phyloP scores from a whole-genome alignment of 2,329 filamentous ascomycete species.

The Botrytis byssoidea region DNA sequence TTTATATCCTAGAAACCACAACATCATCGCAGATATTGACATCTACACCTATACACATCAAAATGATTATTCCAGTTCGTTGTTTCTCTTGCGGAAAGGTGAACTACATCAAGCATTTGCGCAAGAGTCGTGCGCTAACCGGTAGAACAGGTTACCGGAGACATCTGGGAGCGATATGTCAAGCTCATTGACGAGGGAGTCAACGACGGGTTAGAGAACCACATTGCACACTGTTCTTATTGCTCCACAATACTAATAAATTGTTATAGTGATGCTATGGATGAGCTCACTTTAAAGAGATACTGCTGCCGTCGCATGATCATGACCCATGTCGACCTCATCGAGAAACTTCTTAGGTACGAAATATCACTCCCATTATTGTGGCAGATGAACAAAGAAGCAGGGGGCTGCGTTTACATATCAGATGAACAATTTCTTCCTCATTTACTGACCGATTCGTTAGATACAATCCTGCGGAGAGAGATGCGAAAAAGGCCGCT shows the following conservation, averaged over 20 bases:
- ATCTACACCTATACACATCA: slow-evolving; percentile 39
- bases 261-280: slow-evolving; percentile 80
- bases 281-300: slow-evolving; percentile 85
- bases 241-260: slow-evolving; percentile 22
- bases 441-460: slow-evolving; percentile 24
- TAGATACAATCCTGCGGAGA: slow-evolving; percentile 50
- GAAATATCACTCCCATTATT: slow-evolving; percentile 19
- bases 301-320: slow-evolving; percentile 99
- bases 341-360: slow-evolving; percentile 96
- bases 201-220: slow-evolving; percentile 64
- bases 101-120: slow-evolving; percentile 33
- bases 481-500: slow-evolving; percentile 45
- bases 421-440: slow-evolving; percentile 19
- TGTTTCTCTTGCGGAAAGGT: slow-evolving; percentile 99
- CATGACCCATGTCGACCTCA: slow-evolving; percentile 98
- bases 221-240: not conserved
- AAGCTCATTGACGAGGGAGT: slow-evolving; percentile 78
- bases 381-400: not conserved
- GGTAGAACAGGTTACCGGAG: slow-evolving; percentile 75
- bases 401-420: not conserved
- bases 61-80: slow-evolving; percentile 97
- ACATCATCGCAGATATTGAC: slow-evolving; percentile 11
- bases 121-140: slow-evolving; percentile 26
- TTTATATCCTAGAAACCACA: slow-evolving; percentile 2
- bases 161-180: slow-evolving; percentile 96